Percentiles rank a stretch among this genome's conserved stretches.
Conservation (phyloP, 1,284 basidiomycete genomes). For the Tilletia setariae region DNA sequence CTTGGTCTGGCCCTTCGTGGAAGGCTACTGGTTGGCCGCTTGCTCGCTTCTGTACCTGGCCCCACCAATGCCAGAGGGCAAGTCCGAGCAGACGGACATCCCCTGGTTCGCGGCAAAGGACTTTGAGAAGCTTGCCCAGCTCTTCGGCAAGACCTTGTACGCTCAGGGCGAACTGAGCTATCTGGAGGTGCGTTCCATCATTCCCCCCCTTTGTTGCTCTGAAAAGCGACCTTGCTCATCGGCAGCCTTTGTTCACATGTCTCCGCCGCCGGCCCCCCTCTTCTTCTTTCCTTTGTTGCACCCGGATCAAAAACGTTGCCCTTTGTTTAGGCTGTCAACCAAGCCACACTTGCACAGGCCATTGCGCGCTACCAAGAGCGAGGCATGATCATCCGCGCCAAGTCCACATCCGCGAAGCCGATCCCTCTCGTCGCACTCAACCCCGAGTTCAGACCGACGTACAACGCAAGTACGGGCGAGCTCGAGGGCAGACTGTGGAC, state of each 20-base stretch:
- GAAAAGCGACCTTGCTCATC: too few relatives aligned
- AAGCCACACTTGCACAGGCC: conserved; percentile 43
- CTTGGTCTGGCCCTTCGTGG: conserved; percentile 50
- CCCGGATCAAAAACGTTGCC: too few relatives aligned
- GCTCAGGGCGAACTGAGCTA: conserved; percentile 54
- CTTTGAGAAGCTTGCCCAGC: conserved; percentile 52
- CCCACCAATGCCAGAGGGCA: conserved; percentile 25
- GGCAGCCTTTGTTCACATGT: too few relatives aligned
- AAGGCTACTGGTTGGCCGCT: conserved; percentile 54
- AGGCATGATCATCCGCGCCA: conserved; percentile 38
- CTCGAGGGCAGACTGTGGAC: conserved; percentile 38
- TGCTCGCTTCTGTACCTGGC: conserved; percentile 53
- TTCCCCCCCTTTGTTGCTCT: too few relatives aligned
- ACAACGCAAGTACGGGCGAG: neutral
- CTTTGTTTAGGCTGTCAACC: conserved; percentile 32
- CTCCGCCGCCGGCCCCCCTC: too few relatives aligned
- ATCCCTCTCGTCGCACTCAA: conserved; percentile 51
- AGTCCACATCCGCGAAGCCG: conserved; percentile 46
- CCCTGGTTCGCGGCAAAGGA: conserved; percentile 52
- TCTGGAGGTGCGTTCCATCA: conserved; percentile 41
- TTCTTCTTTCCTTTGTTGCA: too few relatives aligned
- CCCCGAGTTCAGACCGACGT: conserved; percentile 46
- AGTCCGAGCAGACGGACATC: conserved; percentile 22
- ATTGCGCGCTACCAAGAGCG: conserved; percentile 44
- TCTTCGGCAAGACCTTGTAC: conserved; percentile 55